Conservation (phyloP, 192 early-diverging fungal species). For the Chytriomyces confervae region DNA sequence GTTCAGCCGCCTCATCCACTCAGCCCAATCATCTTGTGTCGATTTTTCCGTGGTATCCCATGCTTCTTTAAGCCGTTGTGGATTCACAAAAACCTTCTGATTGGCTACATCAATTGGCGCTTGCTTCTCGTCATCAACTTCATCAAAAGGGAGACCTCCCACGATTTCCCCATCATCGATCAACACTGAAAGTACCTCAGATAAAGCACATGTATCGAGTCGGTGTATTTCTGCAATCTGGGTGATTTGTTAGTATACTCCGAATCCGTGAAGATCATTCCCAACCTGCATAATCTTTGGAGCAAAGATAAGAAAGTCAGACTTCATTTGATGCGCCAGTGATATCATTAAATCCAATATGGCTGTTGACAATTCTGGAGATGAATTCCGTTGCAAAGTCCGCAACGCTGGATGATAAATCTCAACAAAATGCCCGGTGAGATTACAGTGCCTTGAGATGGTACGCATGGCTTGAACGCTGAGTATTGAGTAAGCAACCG, state of each 20-base stretch:
- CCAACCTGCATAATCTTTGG: constrained; percentile 71
- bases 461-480: constrained; percentile 71
- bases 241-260: neutral
- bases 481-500: constrained; percentile 53
- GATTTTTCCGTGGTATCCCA: constrained; percentile 82
- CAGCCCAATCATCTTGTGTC: constrained; percentile 84
- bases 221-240: neutral
- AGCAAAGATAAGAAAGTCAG: constrained; percentile 76
- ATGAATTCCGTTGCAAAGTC: neutral
- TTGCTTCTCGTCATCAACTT: neutral
- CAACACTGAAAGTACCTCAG: neutral
- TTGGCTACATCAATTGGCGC: neutral
- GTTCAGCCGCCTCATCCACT: constrained; percentile 82
- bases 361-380: constrained; percentile 53
- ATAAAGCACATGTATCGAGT: neutral
- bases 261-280: neutral
- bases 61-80: constrained; percentile 65
- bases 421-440: constrained; percentile 75
- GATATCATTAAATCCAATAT: constrained; percentile 77
- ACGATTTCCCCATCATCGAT: neutral
- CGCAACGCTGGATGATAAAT: constrained; percentile 69
- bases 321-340: constrained; percentile 72
- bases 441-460: constrained; percentile 55
- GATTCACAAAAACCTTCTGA: constrained; percentile 73
- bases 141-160: neutral